Evolutionary conservation across 2,329 filamentous ascomycete species (phyloP).

Genomic region (Ophiostoma populinum): DNA sequence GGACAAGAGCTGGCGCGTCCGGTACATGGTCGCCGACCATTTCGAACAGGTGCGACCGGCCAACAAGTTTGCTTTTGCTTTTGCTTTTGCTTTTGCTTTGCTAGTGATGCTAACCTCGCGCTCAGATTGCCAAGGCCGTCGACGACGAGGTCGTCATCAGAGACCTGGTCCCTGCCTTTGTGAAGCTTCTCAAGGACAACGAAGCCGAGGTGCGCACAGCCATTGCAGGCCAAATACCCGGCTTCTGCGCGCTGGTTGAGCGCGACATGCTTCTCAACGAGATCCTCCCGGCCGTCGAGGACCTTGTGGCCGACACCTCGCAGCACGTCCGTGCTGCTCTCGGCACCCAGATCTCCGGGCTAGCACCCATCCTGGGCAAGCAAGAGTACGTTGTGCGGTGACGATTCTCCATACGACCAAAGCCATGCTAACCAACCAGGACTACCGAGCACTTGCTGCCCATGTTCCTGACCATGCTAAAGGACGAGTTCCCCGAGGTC

Average conservation of each 20-base stretch:
- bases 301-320: conserved; percentile 86
- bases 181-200: conserved; percentile 93
- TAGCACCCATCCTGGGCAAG: conserved; percentile 93
- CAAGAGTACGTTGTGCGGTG: conserved; percentile 52
- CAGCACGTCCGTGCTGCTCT: conserved; percentile 93
- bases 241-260: conserved; percentile 85
- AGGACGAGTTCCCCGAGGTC: conserved; percentile 97
- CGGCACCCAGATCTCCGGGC: conserved; percentile 89
- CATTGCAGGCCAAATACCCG: conserved; percentile 92
- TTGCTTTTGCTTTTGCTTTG: background rate
- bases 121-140: conserved; percentile 91
- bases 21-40: conserved; percentile 97
- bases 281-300: conserved; percentile 92
- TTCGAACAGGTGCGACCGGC: conserved; percentile 92
- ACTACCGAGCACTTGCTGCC: conserved; percentile 92
- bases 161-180: conserved; percentile 89
- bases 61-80: no score
- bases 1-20: conserved; percentile 97
- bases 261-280: conserved; percentile 78
- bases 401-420: background rate
- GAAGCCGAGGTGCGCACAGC: conserved; percentile 95
- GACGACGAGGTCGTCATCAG: conserved; percentile 90
- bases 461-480: conserved; percentile 99
- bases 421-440: conserved; percentile 25
- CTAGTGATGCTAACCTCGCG: no score